A percentile compares a stretch with the other conserved stretches of the same genome.
These are phyloP conservation scores for Delitschia confertaspora DNA, from an alignment of 495 filamentous ascomycete genomes.

Conservation along the genomic window DNA sequence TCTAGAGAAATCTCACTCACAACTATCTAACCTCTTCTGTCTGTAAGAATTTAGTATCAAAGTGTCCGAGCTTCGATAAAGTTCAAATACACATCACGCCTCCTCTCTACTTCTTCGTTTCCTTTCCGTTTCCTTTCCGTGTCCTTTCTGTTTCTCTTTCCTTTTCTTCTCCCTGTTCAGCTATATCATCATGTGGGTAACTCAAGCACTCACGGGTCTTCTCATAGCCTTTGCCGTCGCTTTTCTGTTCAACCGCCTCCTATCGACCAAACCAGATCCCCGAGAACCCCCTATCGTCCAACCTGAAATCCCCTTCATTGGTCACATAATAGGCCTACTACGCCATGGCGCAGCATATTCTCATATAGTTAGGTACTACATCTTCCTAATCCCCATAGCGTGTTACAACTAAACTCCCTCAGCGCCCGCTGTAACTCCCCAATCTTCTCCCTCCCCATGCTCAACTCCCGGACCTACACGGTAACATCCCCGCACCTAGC, in stretches of 20 bases:
- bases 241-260: constrained; percentile 1
- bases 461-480: constrained; percentile 40
- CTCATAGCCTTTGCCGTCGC: not conserved
- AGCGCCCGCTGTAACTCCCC: constrained; percentile 24
- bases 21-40: too few species aligned
- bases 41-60: too few species aligned
- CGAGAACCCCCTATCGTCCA: constrained; percentile 41
- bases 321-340: constrained; percentile 40
- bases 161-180: too few species aligned
- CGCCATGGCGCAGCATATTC: constrained; percentile 37
- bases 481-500: constrained; percentile 39
- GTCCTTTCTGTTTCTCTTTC: too few species aligned
- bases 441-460: constrained; percentile 40
- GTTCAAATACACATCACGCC: too few species aligned
- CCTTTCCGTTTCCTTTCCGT: too few species aligned
- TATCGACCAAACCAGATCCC: constrained; percentile 27
- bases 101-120: too few species aligned
- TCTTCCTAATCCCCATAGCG: not conserved
- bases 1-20: too few species aligned
- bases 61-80: too few species aligned
- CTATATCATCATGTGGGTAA: too few species aligned
- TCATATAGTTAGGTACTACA: constrained; percentile 10
- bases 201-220: too few species aligned
- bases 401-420: not conserved
- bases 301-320: constrained; percentile 38